Evolutionary conservation across 495 filamentous ascomycete species (phyloP), one percentile per base, ranked within the genome.

Genomic region (Penicillium crystallinum): DNA sequence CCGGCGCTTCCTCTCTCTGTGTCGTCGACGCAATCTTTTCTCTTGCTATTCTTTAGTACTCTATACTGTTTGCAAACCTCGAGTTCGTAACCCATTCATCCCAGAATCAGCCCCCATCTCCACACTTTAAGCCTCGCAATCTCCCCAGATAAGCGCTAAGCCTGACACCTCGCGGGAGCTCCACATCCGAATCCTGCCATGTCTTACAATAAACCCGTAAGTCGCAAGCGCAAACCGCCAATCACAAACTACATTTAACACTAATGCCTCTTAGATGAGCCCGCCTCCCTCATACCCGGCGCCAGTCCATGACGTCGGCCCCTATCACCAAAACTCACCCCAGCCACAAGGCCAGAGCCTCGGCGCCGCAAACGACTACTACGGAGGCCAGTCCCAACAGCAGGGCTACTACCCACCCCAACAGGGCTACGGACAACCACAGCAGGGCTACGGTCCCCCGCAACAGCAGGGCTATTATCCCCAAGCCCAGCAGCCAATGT

Each of bases 261-360:
- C 27, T 25, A 34, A 12, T 15, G 15, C 19, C n/a, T 4, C 51
- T 21, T 39, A 73, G 71, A 68, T 64, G 41, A 66, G 66, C 38
- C 69, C 71, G 14, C 71, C 71, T n/a, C 71, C 71, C 31, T 66
- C 71, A 27, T 72, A 73, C 53, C 70, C 64, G 4, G 45, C 59
- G 9, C 65, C 64, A 10, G 55, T 53, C 61, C 63, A 71, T 56
- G 59, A 69, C 60, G 53, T 58, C 17, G 62, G 58, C 53, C 56
- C 56, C 53, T 53, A 55, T 52, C 53, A 66, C 34, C 56, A 38
- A 1, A 29, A 50, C 50, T 59, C 63, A 22, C 58, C n/a, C n/a
- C n/a, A 64, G 7, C 59, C 66, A 6, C 63, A 50, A 18, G 69
- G 67, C 54, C 48, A 23, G 17, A 34, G 43, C 29, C 29, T 23